Evolutionary conservation across 495 filamentous ascomycete genomes (phyloP), one percentile per base, ranked within the genome.

Genomic region (Xylaria grammica): DNA sequence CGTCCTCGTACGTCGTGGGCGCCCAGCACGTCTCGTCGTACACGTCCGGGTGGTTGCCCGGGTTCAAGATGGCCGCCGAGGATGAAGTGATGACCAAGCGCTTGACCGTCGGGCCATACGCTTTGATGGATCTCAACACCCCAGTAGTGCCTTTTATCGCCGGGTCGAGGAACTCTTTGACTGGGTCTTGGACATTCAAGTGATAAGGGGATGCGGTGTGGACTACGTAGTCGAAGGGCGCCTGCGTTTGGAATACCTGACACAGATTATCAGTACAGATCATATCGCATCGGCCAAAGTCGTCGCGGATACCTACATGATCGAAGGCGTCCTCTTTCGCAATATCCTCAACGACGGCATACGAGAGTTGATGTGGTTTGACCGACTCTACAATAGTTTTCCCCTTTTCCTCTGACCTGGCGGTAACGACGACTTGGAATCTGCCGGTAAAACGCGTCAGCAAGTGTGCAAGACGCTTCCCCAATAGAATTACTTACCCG

Each of bases 181-280:
- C 53, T 1, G 75, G 72, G 54, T 80, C 75, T n/a, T 71, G 65
- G 32, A 66, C 73, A 60, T 67, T 61, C 13, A 76, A 40, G 26
- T 76, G 70, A 60, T 74, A 81, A 3, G 79, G 79, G 0, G 76
- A 79, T 6, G 79, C 78, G 4, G 78, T 81, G 63, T 82, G 78
- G 34, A 82, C 64, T 36, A 79, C 75, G 19, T 71, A 76, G 65
- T 72, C 65, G 40, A 81, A 72, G 0, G 71, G 71, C 0, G 68
- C 63, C 20, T 74, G 22, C 1, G 73, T 64, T 44, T 69, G 49
- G 22, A 77, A 49, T 1, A 60, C 72, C 68, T 76, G 17, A 2
- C 30, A 11, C 49, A 27, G 49, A 32, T 54, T 13, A 45, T 53
- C 2, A 54, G 46, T 40, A 38, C 34, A 9, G 19, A 27, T 20